Evolutionary conservation across 768 basidiomycete genomes (phyloP), one percentile per base, ranked within the genome.

Genomic region (Podaxis rugospora): DNA sequence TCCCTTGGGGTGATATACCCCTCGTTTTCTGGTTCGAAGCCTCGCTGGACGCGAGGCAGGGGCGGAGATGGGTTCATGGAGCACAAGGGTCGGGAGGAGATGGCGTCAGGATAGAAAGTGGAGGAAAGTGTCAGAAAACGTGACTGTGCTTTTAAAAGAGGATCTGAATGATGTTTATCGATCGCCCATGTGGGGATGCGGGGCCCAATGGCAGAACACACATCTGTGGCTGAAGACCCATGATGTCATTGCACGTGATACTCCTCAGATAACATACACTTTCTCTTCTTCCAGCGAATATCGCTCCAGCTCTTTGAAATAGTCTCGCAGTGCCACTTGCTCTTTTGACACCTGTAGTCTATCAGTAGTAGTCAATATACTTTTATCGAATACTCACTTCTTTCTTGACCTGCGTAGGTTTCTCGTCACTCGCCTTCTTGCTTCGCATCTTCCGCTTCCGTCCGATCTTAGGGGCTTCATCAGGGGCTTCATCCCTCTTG

Each of bases 231-330:
- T 36, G 56, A 49, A 37, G 6, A 37, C 6, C 14, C 5, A 61
- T 61, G 59, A 61, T 61, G 59, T 61, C 59, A 61, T 61, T 54
- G 18, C 59, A 61, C 59, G 59, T 61, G 59, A 53, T 37, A 23
- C n/a, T 23, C 52, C 44, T 83, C 74, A 84, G 58, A 86, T 75
- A 52, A 86, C 73, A 68, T 83, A 85, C 40, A 85, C 82, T 55
- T 83, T 81, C 67, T 86, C 84, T 58, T 81, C 82, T 64, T 79
- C 79, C 39, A 86, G 74, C 63, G 80, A 74, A 62, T 84, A 85
- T 5, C 74, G 76, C 18, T 84, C 78, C 28, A 86, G 63, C 44
- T 77, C 75, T 61, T 76, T 77, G 70, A 85, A 84, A 65, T 83
- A 86, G 44, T 81, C 81, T 42, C 83, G 59, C 25, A 83, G 78